These are phyloP conservation scores for Gymnopus androsaceus DNA, from an alignment of 1,284 basidiomycete genomes.

Conservation along the genomic window DNA sequence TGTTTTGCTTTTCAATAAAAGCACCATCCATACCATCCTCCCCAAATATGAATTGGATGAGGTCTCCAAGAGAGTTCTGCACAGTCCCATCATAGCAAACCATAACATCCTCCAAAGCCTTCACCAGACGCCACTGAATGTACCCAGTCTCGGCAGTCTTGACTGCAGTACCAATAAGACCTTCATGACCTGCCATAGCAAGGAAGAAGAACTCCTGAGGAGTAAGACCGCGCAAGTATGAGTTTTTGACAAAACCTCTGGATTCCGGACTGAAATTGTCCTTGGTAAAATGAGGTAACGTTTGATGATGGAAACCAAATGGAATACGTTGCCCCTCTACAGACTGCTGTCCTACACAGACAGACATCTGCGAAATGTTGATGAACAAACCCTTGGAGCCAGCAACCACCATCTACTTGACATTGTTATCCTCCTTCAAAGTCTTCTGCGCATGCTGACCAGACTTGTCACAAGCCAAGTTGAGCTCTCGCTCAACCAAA, in stretches of 20 bases:
- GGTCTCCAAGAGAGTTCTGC: slow-evolving; percentile 92
- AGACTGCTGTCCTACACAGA: slow-evolving; percentile 97
- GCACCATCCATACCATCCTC: slow-evolving; percentile 99
- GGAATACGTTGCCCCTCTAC: slow-evolving; percentile 98
- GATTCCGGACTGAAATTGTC: slow-evolving; percentile 98
- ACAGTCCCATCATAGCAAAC: slow-evolving; percentile 98
- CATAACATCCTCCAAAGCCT: slow-evolving; percentile 97
- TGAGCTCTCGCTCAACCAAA: slow-evolving; percentile 88
- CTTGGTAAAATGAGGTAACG: slow-evolving; percentile 96
- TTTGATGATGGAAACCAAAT: slow-evolving; percentile 96
- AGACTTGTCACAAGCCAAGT: slow-evolving; percentile 93
- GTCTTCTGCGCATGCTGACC: slow-evolving; percentile 95
- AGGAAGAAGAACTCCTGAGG: slow-evolving; percentile 99
- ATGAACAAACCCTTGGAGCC: slow-evolving; percentile 99
- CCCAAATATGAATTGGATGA: slow-evolving; percentile 97
- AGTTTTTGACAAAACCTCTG: slow-evolving; percentile 99
- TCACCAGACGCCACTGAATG: slow-evolving; percentile 97
- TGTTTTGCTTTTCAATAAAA: slow-evolving; percentile 93
- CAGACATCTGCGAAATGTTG: slow-evolving; percentile 99
- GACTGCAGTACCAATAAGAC: slow-evolving; percentile 98
- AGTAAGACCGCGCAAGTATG: slow-evolving; percentile 95
- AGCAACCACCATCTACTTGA: slow-evolving; percentile 99
- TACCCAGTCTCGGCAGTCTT: slow-evolving; percentile 99
- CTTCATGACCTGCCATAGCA: slow-evolving; percentile 99
- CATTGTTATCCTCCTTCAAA: slow-evolving; percentile 98